These are phyloP conservation scores for Cucurbita maxima DNA, from an alignment of 306 rosid genomes.

Conservation along the genomic window DNA sequence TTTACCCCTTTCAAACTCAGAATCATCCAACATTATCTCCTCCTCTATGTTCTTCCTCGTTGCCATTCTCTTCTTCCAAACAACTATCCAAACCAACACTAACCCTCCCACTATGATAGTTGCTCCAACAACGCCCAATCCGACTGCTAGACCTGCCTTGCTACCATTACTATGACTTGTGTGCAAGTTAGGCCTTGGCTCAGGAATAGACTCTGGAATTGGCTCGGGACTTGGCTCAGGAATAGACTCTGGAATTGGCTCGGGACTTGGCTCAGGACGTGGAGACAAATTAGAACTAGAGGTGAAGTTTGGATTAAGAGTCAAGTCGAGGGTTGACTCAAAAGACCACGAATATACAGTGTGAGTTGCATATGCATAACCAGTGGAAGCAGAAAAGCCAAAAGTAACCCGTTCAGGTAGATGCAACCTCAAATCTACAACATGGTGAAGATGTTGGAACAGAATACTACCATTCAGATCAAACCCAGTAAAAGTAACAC, in stretches of 20 bases:
- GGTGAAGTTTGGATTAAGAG: background rate
- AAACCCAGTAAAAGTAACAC: constrained; percentile 15
- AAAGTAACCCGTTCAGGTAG: constrained; percentile 18
- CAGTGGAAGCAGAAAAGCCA: constrained; percentile 20
- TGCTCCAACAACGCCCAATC: constrained; percentile 1
- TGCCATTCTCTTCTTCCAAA: background rate
- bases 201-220: no score
- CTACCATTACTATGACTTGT: background rate
- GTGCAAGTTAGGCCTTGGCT: no score
- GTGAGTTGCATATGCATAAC: background rate
- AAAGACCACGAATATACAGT: constrained; percentile 11
- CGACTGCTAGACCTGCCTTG: background rate
- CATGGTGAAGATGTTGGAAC: background rate
- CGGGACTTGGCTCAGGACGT: no score
- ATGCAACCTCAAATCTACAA: constrained; percentile 8
- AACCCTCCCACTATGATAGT: background rate
- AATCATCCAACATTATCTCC: background rate
- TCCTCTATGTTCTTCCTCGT: background rate
- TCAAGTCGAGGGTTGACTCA: background rate
- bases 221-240: no score
- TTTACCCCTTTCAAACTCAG: constrained; percentile 1
- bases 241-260: no score
- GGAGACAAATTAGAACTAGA: background rate
- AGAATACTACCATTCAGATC: background rate
- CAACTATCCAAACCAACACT: background rate